Conservation (phyloP, 1,284 basidiomycete genomes). For the Sporisorium iseilematis-ciliati region DNA sequence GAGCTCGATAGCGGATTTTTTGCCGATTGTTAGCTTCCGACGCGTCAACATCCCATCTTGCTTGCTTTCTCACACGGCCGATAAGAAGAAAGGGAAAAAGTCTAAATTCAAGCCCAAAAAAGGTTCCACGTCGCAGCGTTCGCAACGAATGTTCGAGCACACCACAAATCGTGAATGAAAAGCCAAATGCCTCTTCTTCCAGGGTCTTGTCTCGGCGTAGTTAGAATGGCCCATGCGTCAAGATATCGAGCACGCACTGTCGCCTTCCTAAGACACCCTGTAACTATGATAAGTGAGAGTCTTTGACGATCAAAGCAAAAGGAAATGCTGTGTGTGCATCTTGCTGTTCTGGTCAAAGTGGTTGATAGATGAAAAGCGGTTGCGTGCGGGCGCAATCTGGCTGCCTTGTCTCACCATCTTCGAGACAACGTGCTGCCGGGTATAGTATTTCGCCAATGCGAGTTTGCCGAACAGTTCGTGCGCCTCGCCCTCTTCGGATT, state of each 20-base stretch:
- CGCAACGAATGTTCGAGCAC: conserved; percentile 34
- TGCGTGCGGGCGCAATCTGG: not conserved
- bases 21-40: not conserved
- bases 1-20: not conserved
- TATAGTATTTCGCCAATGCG: not conserved
- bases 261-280: not conserved
- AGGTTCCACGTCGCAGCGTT: conserved; percentile 40
- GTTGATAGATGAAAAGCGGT: too few species aligned
- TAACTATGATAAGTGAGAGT: not conserved
- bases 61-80: conserved; percentile 14
- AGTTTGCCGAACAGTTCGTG: not conserved
- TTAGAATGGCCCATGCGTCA: conserved; percentile 19
- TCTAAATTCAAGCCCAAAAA: not conserved
- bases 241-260: not conserved
- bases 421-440: conserved; percentile 12
- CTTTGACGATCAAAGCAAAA: not conserved
- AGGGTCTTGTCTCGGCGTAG: conserved; percentile 10
- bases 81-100: conserved; percentile 30
- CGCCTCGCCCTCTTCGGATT: not conserved
- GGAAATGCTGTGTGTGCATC: not conserved
- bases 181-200: not conserved
- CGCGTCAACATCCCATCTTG: not conserved
- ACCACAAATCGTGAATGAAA: too few species aligned
- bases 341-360: not conserved
- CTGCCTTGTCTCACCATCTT: not conserved